These are phyloP conservation scores for Piper longum DNA, from an alignment of 164 flowering plant genomes.

Conservation along the genomic window DNA sequence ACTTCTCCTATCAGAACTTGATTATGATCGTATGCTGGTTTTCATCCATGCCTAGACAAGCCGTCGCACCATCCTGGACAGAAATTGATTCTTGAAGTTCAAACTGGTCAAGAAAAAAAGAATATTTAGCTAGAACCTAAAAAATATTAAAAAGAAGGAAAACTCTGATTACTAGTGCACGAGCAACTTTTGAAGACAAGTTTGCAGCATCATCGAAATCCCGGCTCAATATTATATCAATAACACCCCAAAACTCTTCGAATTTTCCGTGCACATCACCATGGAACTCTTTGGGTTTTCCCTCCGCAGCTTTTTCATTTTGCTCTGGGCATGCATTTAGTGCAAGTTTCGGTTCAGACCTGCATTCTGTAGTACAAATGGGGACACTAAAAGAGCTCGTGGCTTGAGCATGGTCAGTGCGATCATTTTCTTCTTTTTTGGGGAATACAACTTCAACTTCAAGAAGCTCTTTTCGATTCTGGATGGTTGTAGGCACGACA, in stretches of 20 bases:
- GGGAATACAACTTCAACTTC: conserved; percentile 23
- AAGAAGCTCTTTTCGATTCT: conserved; percentile 28
- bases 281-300: neutral
- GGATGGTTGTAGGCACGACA: conserved; percentile 17
- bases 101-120: conserved; percentile 7
- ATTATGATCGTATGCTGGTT: conserved; percentile 1
- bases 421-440: conserved; percentile 5
- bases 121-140: neutral
- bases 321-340: neutral
- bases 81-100: conserved; percentile 9
- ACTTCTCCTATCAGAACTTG: conserved; percentile 4
- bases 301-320: neutral
- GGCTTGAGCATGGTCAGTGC: neutral
- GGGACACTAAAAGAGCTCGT: neutral
- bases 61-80: conserved; percentile 9
- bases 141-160: neutral
- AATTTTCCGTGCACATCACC: conserved; percentile 1
- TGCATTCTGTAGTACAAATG: neutral
- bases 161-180: conserved; percentile 14
- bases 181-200: neutral
- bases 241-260: conserved; percentile 8
- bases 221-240: conserved; percentile 6
- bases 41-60: neutral
- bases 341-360: neutral
- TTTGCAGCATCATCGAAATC: neutral